Percentiles rank a stretch among this genome's conserved stretches.
Evolutionary conservation across 1,284 basidiomycete species (phyloP).

Genomic region (Microbotryum saponariae): DNA sequence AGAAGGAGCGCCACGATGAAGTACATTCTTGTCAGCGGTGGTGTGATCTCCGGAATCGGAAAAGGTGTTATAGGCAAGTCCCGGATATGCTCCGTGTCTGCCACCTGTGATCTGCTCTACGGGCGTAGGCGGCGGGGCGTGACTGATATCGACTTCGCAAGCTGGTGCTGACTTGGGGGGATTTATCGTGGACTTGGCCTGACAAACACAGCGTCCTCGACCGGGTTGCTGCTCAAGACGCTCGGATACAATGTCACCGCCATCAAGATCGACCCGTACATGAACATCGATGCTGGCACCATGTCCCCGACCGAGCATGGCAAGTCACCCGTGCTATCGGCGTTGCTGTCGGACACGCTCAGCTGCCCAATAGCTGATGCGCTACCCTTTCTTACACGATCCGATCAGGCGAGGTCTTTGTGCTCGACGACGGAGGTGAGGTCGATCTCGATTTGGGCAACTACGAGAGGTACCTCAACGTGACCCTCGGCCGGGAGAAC

Average conservation of each 20-base stretch:
- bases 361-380: background rate
- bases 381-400: background rate
- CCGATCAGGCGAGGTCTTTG: constrained; percentile 83
- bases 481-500: constrained; percentile 88
- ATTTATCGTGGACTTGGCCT: too few relatives aligned
- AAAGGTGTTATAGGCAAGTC: constrained; percentile 44
- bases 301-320: constrained; percentile 99
- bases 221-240: constrained; percentile 90
- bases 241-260: constrained; percentile 93
- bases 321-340: constrained; percentile 42
- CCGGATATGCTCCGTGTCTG: background rate
- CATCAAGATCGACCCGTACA: constrained; percentile 99
- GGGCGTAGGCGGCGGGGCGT: too few relatives aligned
- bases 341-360: background rate
- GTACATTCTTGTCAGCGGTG: constrained; percentile 42
- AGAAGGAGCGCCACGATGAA: constrained; percentile 35
- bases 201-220: constrained; percentile 66
- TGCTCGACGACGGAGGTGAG: constrained; percentile 96
- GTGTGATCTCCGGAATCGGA: constrained; percentile 47
- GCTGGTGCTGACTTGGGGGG: too few relatives aligned
- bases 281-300: constrained; percentile 99
- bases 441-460: constrained; percentile 97
- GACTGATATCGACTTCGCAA: too few relatives aligned
- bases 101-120: background rate
- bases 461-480: constrained; percentile 94